Conservation (phyloP, 345 rosid species). For the Citrus mangshanensis region DNA sequence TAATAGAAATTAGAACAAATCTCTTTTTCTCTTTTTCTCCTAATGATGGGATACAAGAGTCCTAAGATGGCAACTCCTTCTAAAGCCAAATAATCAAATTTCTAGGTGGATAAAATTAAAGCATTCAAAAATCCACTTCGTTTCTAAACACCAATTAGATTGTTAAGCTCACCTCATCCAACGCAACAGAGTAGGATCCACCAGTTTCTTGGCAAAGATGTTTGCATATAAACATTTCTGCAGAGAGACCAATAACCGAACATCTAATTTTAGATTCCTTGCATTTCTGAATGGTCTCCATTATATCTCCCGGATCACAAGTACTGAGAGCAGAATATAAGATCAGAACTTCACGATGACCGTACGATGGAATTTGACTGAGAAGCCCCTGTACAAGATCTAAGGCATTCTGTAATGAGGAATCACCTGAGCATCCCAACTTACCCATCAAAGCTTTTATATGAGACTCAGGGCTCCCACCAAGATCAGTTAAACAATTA, state of each 20-base stretch:
- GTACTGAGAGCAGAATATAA: constrained; percentile 75
- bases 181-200: constrained; percentile 68
- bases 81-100: neutral
- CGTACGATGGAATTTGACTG: constrained; percentile 78
- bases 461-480: constrained; percentile 95
- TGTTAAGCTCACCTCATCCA: constrained; percentile 76
- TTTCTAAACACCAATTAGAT: constrained; percentile 1
- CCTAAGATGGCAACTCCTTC: neutral
- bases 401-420: constrained; percentile 83
- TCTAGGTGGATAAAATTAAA: neutral
- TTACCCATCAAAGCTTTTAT: constrained; percentile 83
- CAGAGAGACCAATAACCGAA: constrained; percentile 90
- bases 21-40: neutral
- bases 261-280: constrained; percentile 81
- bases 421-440: constrained; percentile 71
- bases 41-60: neutral
- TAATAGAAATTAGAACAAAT: neutral
- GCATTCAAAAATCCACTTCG: neutral
- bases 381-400: constrained; percentile 70
- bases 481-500: constrained; percentile 72
- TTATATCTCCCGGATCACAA: constrained; percentile 93
- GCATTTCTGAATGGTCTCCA: constrained; percentile 77
- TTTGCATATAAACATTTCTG: constrained; percentile 87
- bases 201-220: constrained; percentile 93
- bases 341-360: constrained; percentile 87